Evolutionary conservation across 306 rosid species (phyloP).

Genomic region (Cajanus cajan): DNA sequence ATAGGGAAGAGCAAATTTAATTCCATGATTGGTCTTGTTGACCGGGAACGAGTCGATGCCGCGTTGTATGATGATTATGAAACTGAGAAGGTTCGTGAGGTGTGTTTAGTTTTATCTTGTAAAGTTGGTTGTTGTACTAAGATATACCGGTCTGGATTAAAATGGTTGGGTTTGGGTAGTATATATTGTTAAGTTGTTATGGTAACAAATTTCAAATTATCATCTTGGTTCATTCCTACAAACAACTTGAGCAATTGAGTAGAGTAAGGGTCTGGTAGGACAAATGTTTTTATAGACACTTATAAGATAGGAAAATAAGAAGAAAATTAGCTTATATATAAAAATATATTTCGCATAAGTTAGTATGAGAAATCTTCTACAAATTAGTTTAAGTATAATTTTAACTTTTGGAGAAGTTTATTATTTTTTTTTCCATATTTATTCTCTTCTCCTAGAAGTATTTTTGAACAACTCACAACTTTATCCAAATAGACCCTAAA

Average conservation of each 20-base stretch:
- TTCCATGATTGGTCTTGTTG: conserved; percentile 94
- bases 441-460: too few relatives aligned
- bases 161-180: background rate
- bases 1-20: conserved; percentile 83
- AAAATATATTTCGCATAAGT: too few relatives aligned
- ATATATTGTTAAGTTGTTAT: conserved; percentile 6
- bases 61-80: conserved; percentile 83
- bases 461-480: too few relatives aligned
- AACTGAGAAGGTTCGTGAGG: conserved; percentile 91
- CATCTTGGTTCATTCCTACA: background rate
- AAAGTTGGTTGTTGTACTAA: background rate
- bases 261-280: too few relatives aligned
- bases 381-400: too few relatives aligned
- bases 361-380: too few relatives aligned
- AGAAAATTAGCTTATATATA: too few relatives aligned
- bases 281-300: too few relatives aligned
- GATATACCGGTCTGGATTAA: background rate
- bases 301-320: too few relatives aligned
- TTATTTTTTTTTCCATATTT: too few relatives aligned
- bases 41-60: conserved; percentile 83
- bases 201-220: background rate
- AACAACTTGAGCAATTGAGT: background rate
- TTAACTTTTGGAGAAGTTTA: too few relatives aligned
- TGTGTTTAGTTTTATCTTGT: conserved; percentile 32
- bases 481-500: too few relatives aligned